Conservation (phyloP, 306 rosid species). For the Albizia julibrissin region DNA sequence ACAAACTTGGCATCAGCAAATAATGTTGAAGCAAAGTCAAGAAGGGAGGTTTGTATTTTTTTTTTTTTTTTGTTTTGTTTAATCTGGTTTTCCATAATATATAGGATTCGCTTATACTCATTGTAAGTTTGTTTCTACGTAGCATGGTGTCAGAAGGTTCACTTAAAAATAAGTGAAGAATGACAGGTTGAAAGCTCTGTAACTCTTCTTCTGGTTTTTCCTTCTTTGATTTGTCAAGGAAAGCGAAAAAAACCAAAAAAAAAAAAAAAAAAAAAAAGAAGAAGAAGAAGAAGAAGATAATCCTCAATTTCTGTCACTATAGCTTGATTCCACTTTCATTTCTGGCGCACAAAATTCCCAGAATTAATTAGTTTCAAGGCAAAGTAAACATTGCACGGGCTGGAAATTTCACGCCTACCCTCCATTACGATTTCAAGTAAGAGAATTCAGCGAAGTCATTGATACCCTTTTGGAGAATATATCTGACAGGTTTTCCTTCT, state of each 20-base stretch:
- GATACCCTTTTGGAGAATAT: not conserved
- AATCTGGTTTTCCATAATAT: not conserved
- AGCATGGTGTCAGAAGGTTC: too few relatives aligned
- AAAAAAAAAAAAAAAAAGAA: too few relatives aligned
- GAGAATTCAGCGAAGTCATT: not conserved
- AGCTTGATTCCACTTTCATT: not conserved
- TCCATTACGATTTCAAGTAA: not conserved
- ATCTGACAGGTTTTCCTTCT: not conserved
- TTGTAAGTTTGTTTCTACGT: not conserved
- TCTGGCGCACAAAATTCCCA: not conserved
- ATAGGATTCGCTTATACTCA: not conserved
- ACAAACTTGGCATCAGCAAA: not conserved
- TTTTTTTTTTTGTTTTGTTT: not conserved
- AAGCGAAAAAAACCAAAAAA: too few relatives aligned
- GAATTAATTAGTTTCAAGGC: too few relatives aligned
- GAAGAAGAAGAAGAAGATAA: too few relatives aligned
- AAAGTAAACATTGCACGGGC: not conserved
- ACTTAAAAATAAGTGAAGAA: too few relatives aligned
- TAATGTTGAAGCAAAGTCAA: not conserved
- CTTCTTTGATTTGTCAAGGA: not conserved
- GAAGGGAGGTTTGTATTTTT: not conserved
- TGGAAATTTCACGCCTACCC: not conserved
- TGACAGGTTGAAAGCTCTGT: too few relatives aligned
- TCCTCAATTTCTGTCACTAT: not conserved
- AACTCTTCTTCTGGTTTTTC: not conserved